phyloP scores from a whole-genome alignment of 257 asterid species.

The Solanum lycopersicoides region DNA sequence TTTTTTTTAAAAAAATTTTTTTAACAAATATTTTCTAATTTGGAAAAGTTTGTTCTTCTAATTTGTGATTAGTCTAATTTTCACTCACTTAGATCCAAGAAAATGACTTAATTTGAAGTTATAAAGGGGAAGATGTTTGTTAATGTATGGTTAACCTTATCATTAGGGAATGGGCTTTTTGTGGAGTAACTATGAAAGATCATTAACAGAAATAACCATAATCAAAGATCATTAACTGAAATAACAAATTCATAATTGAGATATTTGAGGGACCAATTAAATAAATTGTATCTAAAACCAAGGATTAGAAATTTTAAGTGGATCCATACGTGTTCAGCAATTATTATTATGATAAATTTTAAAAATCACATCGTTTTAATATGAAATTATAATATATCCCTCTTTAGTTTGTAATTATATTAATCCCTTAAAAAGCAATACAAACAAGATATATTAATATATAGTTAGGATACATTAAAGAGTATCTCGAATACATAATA shows the following conservation, averaged over 20 bases:
- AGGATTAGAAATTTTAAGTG: background rate
- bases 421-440: too few relatives aligned
- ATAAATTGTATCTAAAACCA: background rate
- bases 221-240: background rate
- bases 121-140: background rate
- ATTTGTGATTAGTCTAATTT: background rate
- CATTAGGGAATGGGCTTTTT: background rate
- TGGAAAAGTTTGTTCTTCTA: background rate
- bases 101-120: background rate
- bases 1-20: background rate
- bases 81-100: background rate
- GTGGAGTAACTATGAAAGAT: background rate
- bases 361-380: too few relatives aligned
- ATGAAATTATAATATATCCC: too few relatives aligned
- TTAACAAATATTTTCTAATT: background rate
- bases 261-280: background rate
- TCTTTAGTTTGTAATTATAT: too few relatives aligned
- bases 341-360: background rate
- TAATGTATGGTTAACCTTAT: background rate
- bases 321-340: background rate
- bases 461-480: too few relatives aligned
- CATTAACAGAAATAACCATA: background rate
- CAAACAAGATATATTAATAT: too few relatives aligned
- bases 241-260: background rate
- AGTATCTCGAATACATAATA: too few relatives aligned